Conservation (phyloP, 805 yeast species). For the Teunomyces funiuensis region DNA sequence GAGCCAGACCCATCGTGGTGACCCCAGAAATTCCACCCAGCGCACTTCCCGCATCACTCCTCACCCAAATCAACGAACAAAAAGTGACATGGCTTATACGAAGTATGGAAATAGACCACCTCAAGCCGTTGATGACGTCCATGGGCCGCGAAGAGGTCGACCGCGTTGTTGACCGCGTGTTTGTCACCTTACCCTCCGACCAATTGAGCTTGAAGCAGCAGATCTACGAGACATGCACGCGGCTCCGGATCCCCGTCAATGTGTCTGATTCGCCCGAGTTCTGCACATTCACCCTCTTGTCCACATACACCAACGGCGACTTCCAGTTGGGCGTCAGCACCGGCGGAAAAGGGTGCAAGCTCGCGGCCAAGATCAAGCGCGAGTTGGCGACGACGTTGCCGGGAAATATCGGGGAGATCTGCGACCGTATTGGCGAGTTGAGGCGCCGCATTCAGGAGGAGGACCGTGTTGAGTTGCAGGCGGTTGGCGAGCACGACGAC, state of each 20-base stretch:
- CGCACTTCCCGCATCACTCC: constrained; percentile 22
- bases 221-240: constrained; percentile 53
- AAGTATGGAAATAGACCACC: constrained; percentile 39
- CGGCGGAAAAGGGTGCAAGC: constrained; percentile 83
- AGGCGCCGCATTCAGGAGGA: constrained; percentile 55
- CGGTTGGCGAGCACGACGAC: constrained; percentile 61
- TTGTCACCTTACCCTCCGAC: constrained; percentile 49
- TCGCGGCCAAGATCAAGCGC: constrained; percentile 77
- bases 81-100: constrained; percentile 24
- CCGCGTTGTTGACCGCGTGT: constrained; percentile 71
- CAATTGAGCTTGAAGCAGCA: constrained; percentile 30
- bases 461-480: constrained; percentile 39
- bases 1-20: constrained; percentile 55
- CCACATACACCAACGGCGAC: constrained; percentile 68
- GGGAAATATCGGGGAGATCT: constrained; percentile 62
- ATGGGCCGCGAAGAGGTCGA: constrained; percentile 66
- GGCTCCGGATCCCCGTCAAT: constrained; percentile 77
- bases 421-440: constrained; percentile 67
- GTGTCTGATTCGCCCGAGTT: constrained; percentile 69
- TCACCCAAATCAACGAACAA: constrained; percentile 22
- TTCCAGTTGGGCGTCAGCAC: constrained; percentile 85
- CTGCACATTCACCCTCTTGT: constrained; percentile 74
- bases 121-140: constrained; percentile 32
- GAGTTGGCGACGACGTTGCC: constrained; percentile 70
- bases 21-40: constrained; percentile 26